A percentile compares a stretch with the other conserved stretches of the same genome.
phyloP scores from a whole-genome alignment of 1,284 basidiomycete species.

The Trichosporon asahii region DNA sequence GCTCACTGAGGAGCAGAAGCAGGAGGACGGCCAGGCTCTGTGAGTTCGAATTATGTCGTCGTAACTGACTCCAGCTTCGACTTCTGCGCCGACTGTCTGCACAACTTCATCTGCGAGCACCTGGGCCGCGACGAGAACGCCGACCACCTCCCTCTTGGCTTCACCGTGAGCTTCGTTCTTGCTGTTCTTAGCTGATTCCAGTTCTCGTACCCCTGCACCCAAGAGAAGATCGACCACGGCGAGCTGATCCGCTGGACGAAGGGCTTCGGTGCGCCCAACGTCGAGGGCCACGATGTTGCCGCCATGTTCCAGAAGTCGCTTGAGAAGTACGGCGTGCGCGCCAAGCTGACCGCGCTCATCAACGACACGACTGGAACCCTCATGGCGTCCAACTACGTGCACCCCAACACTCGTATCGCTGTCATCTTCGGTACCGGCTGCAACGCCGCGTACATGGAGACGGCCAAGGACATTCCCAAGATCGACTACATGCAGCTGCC shows the following conservation, averaged over 20 bases:
- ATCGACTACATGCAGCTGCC: slow-evolving; percentile 69
- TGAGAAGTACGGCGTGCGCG: slow-evolving; percentile 62
- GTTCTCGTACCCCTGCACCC: slow-evolving; percentile 94
- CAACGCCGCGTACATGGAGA: slow-evolving; percentile 97
- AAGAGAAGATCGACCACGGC: slow-evolving; percentile 91
- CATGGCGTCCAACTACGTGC: slow-evolving; percentile 94
- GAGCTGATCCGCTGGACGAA: slow-evolving; percentile 97
- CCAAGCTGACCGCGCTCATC: slow-evolving; percentile 78
- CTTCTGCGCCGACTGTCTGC: slow-evolving; percentile 92
- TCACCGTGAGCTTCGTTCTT: slow-evolving; percentile 65
- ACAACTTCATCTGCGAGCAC: slow-evolving; percentile 74
- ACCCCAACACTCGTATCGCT: slow-evolving; percentile 83
- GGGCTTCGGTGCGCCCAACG: slow-evolving; percentile 88
- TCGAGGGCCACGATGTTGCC: slow-evolving; percentile 88
- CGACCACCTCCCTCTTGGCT: slow-evolving; percentile 77
- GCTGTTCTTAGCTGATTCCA: slow-evolving; percentile 38
- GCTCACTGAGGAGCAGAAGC: slow-evolving; percentile 95
- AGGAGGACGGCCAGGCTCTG: slow-evolving; percentile 87
- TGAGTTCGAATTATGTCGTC: too few species aligned
- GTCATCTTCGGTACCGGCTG: slow-evolving; percentile 98
- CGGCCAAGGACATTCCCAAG: slow-evolving; percentile 70
- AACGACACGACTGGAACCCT: slow-evolving; percentile 98
- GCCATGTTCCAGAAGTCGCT: slow-evolving; percentile 85
- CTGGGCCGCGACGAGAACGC: slow-evolving; percentile 64
- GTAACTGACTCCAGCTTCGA: slow-evolving; percentile 61